Percentiles rank a stretch among this genome's conserved stretches.
phyloP scores from a whole-genome alignment of 169 alveolate genomes.

The Plasmodium yoelii region DNA sequence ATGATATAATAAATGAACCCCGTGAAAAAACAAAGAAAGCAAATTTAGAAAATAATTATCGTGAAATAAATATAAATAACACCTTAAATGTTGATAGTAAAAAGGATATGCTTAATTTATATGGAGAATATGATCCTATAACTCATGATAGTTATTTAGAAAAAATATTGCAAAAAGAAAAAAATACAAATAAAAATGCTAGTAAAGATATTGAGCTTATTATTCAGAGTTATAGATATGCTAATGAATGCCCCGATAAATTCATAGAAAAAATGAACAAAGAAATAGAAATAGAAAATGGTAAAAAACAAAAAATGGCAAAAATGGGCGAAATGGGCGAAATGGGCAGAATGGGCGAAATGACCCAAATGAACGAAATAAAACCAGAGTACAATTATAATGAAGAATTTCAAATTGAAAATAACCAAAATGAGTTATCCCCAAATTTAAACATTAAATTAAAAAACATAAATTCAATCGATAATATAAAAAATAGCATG shows the following conservation, averaged over 20 bases:
- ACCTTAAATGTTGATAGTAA: slow-evolving; percentile 13
- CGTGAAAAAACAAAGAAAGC: not conserved
- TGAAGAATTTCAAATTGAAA: not conserved
- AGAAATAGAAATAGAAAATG: not conserved
- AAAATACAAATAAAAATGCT: slow-evolving; percentile 16
- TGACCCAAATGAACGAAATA: not conserved
- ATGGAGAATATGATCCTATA: slow-evolving; percentile 31
- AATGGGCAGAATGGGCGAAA: too few relatives aligned
- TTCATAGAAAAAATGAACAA: slow-evolving; percentile 24
- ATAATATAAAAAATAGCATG: not conserved
- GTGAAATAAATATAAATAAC: not conserved
- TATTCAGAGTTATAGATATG: slow-evolving; percentile 33
- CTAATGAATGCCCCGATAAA: slow-evolving; percentile 30
- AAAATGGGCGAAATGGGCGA: too few relatives aligned
- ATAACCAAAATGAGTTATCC: not conserved
- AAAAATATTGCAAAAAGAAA: slow-evolving; percentile 37
- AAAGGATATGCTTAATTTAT: slow-evolving; percentile 29
- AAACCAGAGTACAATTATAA: not conserved
- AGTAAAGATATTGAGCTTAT: slow-evolving; percentile 54
- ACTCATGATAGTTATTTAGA: slow-evolving; percentile 31
- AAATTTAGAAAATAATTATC: not conserved
- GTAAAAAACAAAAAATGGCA: not conserved
- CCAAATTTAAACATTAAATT: not conserved
- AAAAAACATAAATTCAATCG: not conserved
- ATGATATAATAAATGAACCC: not conserved